phyloP scores from a whole-genome alignment of 179 eudicot genomes.

The Drosera spatulata region DNA sequence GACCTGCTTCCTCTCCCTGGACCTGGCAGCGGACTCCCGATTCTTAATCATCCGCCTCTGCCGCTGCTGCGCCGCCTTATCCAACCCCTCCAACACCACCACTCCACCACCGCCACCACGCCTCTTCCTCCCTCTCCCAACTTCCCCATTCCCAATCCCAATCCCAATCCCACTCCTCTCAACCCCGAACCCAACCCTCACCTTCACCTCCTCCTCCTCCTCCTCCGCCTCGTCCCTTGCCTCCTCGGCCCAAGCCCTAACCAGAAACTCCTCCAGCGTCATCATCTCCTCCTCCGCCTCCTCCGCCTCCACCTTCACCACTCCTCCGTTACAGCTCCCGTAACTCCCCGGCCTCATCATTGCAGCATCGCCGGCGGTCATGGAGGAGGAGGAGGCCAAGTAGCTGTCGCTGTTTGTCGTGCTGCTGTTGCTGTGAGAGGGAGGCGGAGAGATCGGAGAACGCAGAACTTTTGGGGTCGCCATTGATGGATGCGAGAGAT shows the following conservation, averaged over 20 bases:
- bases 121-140: constrained; percentile 13
- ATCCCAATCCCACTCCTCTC: constrained; percentile 1
- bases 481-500: no score
- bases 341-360: constrained; percentile 2
- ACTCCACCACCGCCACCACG: constrained; percentile 34
- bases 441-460: no score
- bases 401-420: no score
- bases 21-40: constrained; percentile 83
- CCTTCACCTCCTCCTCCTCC: no score
- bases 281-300: constrained; percentile 29
- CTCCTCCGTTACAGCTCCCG: neutral
- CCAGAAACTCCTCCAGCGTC: constrained; percentile 40
- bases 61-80: constrained; percentile 73
- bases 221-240: constrained; percentile 13
- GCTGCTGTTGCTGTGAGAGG: no score
- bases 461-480: no score
- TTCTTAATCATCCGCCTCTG: constrained; percentile 91
- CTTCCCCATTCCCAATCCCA: constrained; percentile 9
- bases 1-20: constrained; percentile 90
- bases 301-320: constrained; percentile 14
- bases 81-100: constrained; percentile 20
- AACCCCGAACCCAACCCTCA: constrained; percentile 3
- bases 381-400: no score
- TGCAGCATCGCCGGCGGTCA: no score
- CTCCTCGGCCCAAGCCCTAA: constrained; percentile 18